phyloP scores from a whole-genome alignment of 805 yeast genomes.

The Cyberlindnera xylosilytica region DNA sequence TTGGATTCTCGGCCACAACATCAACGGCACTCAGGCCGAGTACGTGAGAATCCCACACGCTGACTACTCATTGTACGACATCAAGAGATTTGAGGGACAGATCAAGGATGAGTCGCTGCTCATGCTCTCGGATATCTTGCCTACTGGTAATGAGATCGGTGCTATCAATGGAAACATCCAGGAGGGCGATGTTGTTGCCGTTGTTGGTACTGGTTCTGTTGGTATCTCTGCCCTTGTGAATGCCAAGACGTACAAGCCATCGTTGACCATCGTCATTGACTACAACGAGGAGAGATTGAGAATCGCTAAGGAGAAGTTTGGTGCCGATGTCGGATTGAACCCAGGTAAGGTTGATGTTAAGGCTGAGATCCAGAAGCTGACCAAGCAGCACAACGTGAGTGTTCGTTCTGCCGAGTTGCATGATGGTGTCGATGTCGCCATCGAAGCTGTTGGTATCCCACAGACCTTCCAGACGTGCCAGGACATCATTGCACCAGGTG shows the following conservation, averaged over 20 bases:
- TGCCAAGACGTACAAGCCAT: conserved; percentile 53
- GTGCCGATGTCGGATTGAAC: conserved; percentile 57
- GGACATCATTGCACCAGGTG: conserved; percentile 52
- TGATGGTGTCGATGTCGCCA: conserved; percentile 57
- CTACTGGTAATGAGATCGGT: conserved; percentile 67
- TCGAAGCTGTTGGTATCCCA: conserved; percentile 65
- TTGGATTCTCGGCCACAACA: conserved; percentile 52
- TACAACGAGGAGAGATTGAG: conserved; percentile 55
- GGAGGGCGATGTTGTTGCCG: conserved; percentile 57
- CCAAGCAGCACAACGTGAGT: conserved; percentile 24
- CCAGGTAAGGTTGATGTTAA: conserved; percentile 42
- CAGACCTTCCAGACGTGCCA: conserved; percentile 58
- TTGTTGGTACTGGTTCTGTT: conserved; percentile 67
- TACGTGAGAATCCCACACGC: conserved; percentile 53
- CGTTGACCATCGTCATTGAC: conserved; percentile 54
- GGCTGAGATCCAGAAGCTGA: conserved; percentile 35
- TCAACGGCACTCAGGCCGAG: conserved; percentile 69
- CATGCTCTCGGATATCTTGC: conserved; percentile 62
- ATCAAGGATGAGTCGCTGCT: conserved; percentile 49
- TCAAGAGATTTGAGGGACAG: conserved; percentile 31
- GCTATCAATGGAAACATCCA: conserved; percentile 51
- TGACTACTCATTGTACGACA: conserved; percentile 35
- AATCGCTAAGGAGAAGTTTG: conserved; percentile 52
- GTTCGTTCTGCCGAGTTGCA: conserved; percentile 30
- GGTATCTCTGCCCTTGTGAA: conserved; percentile 61